These are phyloP conservation scores for Macrophomina tecta DNA, from an alignment of 2,329 filamentous ascomycete species.

Conservation along the genomic window DNA sequence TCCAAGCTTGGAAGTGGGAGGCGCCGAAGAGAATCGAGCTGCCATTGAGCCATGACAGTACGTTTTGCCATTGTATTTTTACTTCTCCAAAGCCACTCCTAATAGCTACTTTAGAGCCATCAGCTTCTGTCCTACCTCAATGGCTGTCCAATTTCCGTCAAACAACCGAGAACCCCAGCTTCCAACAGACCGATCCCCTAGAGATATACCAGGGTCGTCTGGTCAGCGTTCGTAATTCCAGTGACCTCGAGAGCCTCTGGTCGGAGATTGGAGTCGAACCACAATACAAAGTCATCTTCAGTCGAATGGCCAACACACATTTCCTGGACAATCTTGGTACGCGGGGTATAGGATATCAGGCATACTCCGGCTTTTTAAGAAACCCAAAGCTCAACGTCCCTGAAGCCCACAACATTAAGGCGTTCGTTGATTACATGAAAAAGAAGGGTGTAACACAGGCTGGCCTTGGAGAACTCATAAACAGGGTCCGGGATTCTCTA, in stretches of 20 bases:
- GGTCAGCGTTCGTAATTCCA: not conserved
- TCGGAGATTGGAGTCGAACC: conserved; percentile 7
- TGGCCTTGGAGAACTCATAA: not conserved
- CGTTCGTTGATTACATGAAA: not conserved
- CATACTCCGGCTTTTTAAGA: conserved; percentile 10
- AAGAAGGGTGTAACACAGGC: not conserved
- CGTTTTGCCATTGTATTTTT: not conserved
- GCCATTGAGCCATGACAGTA: conserved; percentile 10
- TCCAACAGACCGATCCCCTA: not conserved
- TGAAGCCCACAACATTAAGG: conserved; percentile 11
- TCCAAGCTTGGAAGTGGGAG: conserved; percentile 21
- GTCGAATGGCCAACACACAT: conserved; percentile 20
- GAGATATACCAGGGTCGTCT: conserved; percentile 6
- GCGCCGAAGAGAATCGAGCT: conserved; percentile 9
- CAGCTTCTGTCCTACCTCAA: not conserved
- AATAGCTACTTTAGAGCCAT: not conserved
- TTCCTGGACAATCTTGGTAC: conserved; percentile 7
- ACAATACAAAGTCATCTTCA: conserved; percentile 4
- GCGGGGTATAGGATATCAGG: not conserved
- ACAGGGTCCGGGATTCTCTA: conserved; percentile 2
- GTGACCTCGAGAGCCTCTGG: conserved; percentile 2
- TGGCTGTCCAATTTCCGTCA: conserved; percentile 7
- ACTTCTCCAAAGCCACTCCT: not conserved
- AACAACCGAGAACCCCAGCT: not conserved
- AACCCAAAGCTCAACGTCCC: not conserved